Evolutionary conservation across 1,139 yeast species (phyloP), one percentile per base, ranked within the genome.

Genomic region (Hemisphaericaspora xylanilytica): DNA sequence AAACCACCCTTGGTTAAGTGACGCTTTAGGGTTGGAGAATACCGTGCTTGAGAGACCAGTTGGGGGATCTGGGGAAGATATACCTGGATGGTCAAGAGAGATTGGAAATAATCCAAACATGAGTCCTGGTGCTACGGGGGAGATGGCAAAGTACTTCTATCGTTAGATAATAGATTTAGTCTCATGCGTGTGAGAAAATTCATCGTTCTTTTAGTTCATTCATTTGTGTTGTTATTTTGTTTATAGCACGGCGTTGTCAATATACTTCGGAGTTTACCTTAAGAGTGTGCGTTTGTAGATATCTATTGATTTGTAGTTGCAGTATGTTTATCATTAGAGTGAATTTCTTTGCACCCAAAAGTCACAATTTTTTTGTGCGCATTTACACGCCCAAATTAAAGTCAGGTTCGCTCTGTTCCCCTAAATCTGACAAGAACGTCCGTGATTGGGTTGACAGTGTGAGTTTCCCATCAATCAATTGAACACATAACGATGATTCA

Each of bases 1-100:
- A 11, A 80, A 81, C 48, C 94, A 85, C 53, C 75, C 76, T n/a
- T 87, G 95, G 95, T 65, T 87, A 32, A 67, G 68, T 43, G 85
- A 81, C 52, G 81, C 83, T 2, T 62, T 70, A 30, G 85, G 86
- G 0, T 64, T 78, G 44, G 85, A 79, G 37, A 70, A 75, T 45
- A 72, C 77, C 21, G 73, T 72, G 8, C 58, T 71, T 33, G 84
- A 78, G 49, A 58, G 84, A 42, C 75, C 81, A 10, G 74, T 75
- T 11, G 85, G 85, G 2, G 79, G 82, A 0, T 58, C 76, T 3
- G 90, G 90, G 20, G 83, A 77, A 44, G 90, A 81, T 55, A 82
- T 85, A 32, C 76, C 78, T n/a, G 94, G 92, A 2, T 85, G 94
- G 94, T 59, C 75, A 10, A 62, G 55, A 41, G 78, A 72, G 45